These are phyloP conservation scores for Coffea humblotiana DNA, from an alignment of 305 asterid genomes.

Conservation along the genomic window DNA sequence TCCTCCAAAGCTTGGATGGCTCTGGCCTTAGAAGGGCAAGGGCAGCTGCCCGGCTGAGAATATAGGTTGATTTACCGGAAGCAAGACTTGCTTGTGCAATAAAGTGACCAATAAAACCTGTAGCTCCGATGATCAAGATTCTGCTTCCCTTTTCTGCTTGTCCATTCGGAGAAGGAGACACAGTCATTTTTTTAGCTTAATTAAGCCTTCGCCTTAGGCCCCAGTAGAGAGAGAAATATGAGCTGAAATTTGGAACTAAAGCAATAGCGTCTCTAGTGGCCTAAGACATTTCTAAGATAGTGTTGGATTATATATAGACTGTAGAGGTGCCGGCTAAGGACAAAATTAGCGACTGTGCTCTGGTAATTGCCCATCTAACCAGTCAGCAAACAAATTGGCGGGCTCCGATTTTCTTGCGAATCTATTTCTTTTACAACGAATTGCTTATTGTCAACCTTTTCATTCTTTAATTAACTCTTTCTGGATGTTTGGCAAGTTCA, in stretches of 20 bases:
- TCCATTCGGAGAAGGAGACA: background rate
- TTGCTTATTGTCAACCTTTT: background rate
- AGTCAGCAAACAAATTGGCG: background rate
- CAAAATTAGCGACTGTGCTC: background rate
- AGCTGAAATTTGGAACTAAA: background rate
- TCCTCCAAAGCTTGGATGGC: conserved; percentile 26
- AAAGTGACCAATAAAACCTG: conserved; percentile 36
- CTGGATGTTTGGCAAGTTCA: too few relatives aligned
- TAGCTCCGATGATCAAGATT: conserved; percentile 34
- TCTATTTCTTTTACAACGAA: background rate
- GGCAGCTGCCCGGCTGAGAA: conserved; percentile 23
- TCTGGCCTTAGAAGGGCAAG: conserved; percentile 14
- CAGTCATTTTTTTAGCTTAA: background rate
- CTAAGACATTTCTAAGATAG: too few relatives aligned
- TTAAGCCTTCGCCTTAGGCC: background rate
- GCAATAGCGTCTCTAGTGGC: background rate
- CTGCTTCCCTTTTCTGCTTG: conserved; percentile 7
- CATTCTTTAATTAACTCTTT: background rate
- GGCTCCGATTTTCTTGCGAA: background rate
- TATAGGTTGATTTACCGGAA: conserved; percentile 21
- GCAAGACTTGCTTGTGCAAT: conserved; percentile 33
- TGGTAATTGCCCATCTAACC: background rate
- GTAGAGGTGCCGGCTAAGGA: background rate
- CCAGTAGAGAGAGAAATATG: background rate
- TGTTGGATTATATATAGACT: background rate